These are phyloP conservation scores for Cerrena zonata DNA, from an alignment of 1,284 basidiomycete genomes.

Conservation along the genomic window DNA sequence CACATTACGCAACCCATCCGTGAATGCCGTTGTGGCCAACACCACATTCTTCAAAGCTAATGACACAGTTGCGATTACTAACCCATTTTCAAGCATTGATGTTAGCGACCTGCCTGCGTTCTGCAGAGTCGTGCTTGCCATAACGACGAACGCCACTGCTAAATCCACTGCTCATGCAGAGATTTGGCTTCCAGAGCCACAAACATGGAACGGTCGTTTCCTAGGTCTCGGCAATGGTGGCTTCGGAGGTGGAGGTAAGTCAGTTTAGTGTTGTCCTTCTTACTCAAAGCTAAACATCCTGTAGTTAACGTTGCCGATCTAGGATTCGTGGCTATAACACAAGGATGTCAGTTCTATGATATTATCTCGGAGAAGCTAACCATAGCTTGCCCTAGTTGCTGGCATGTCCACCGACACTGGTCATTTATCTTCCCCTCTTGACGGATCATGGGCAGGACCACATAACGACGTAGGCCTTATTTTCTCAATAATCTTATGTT, in stretches of 20 bases:
- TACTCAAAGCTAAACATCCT: neutral
- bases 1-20: too few relatives aligned
- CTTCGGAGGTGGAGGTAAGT: constrained; percentile 21
- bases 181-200: constrained; percentile 27
- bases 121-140: constrained; percentile 18
- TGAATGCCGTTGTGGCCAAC: too few relatives aligned
- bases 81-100: constrained; percentile 18
- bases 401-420: constrained; percentile 26
- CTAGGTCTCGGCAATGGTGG: constrained; percentile 25
- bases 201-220: constrained; percentile 25
- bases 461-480: constrained; percentile 18
- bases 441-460: constrained; percentile 22
- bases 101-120: constrained; percentile 15
- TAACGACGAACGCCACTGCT: constrained; percentile 20
- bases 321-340: constrained; percentile 20
- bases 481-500: neutral
- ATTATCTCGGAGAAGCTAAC: neutral
- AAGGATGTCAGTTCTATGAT: constrained; percentile 19
- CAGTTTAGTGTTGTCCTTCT: constrained; percentile 1
- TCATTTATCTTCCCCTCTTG: constrained; percentile 14
- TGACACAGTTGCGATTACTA: constrained; percentile 16
- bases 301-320: constrained; percentile 23
- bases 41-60: constrained; percentile 13
- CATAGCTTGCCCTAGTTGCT: constrained; percentile 18
- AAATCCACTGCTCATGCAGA: constrained; percentile 22